Base-by-base conservation (phyloP, 495 filamentous ascomycete species). In the Daldinia concentrica region DNA sequence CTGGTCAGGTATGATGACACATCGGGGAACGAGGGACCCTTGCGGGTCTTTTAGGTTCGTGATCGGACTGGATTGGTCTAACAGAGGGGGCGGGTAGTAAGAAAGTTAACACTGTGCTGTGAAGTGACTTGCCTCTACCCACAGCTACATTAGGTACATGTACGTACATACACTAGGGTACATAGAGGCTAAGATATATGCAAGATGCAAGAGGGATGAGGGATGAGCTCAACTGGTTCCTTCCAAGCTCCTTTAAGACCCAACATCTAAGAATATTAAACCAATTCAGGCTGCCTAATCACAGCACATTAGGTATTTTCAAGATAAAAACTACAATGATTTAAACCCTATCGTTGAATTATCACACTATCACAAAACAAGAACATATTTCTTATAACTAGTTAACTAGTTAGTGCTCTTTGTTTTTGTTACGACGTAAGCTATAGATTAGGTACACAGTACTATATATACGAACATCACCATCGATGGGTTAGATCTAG, bases 21-120 rank as follows among this genome's bases (percentile, higher is more conserved):
- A 73, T 68, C 64, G 58, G 69, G 69, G 63, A 67, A 64, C 64
- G 70, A 68, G 60, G 70, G 56, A 73, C 70, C 70, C 65, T 58
- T 68, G 69, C 45, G 41, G 48, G 54, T 57, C 48, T 30, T 43
- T 26, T 36, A 29, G 50, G 56, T 27, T 29, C 26, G 56, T 65
- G 30, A 73, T 26, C 7, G 30, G 22, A 45, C 11, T 12, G 34
- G 57, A 73, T 73, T 73, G 65, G 70, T 43, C 32, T 27, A 68
- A 41, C 12, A 32, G 22, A 57, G 30, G 34, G 32, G 32, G 27
- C 2, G 26, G 39, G 34, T 60, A 14, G 69, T 51, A 59, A 63
- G 52, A 29, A 45, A 12, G 2, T 48, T 27, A 36, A 24, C 61
- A 69, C 67, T 64, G 67, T 69, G 67, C 67, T 45, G 22, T 52